Conservation (phyloP, 2,329 filamentous ascomycete genomes). For the Cladosporium sp. region DNA sequence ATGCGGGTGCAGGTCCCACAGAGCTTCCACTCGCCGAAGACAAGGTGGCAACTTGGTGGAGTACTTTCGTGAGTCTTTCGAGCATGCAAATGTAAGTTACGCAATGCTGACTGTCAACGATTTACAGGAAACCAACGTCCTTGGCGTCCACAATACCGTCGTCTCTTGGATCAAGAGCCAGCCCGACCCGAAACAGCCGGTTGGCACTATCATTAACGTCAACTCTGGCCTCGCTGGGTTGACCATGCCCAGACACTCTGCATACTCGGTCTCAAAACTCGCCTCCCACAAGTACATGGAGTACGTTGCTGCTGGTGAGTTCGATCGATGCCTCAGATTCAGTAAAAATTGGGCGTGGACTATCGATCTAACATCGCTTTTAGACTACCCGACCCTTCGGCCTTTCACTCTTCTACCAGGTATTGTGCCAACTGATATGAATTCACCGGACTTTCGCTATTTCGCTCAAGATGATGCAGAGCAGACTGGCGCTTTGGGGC, state of each 20-base stretch:
- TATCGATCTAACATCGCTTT: too few species aligned
- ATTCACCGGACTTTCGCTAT: too few species aligned
- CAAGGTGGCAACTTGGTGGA: constrained; percentile 10
- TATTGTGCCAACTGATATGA: too few species aligned
- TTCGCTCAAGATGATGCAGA: too few species aligned
- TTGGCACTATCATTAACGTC: constrained; percentile 22
- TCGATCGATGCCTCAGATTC: too few species aligned
- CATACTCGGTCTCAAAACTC: constrained; percentile 25
- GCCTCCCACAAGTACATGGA: constrained; percentile 23
- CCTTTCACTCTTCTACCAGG: too few species aligned
- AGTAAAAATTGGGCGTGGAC: too few species aligned
- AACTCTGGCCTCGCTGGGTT: constrained; percentile 18
- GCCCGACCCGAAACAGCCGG: constrained; percentile 5
- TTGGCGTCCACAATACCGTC: constrained; percentile 12
- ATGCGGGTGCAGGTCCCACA: too few species aligned
- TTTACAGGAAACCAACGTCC: constrained; percentile 10
- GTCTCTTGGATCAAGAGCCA: constrained; percentile 12
- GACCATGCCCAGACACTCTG: constrained; percentile 19
- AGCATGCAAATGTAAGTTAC: too few species aligned
- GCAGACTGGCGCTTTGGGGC: too few species aligned
- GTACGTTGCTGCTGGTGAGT: constrained; percentile 18
- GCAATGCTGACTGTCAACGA: background rate
- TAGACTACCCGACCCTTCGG: too few species aligned
- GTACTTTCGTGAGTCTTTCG: constrained; percentile 2
- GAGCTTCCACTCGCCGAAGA: too few species aligned